Conservation (phyloP, 495 filamentous ascomycete genomes). For the Parachaetomium inaequale region DNA sequence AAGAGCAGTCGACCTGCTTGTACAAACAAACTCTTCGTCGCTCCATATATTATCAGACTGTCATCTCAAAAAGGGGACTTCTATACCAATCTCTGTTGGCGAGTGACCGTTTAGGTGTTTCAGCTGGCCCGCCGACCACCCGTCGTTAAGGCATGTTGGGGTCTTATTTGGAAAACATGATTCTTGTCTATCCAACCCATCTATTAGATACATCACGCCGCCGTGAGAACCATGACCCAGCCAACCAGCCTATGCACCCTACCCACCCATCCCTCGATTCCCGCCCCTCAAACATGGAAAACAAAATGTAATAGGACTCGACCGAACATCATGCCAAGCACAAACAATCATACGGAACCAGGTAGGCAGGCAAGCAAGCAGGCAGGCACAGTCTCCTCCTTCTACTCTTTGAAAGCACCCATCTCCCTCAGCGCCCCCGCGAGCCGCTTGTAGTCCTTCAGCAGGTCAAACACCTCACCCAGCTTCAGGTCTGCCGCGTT, state of each 20-base stretch:
- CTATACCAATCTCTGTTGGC: too few relatives aligned
- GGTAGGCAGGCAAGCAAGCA: too few relatives aligned
- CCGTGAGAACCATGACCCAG: neutral
- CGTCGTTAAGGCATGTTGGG: too few relatives aligned
- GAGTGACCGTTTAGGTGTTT: too few relatives aligned
- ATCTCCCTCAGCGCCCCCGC: constrained; percentile 62
- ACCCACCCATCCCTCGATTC: neutral
- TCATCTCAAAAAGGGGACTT: too few relatives aligned
- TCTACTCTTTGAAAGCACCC: constrained; percentile 51
- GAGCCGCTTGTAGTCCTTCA: constrained; percentile 84
- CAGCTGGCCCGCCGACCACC: too few relatives aligned
- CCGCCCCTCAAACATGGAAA: neutral
- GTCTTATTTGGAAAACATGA: neutral
- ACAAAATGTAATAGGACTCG: neutral
- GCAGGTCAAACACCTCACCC: constrained; percentile 73
- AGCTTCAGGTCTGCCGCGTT: constrained; percentile 74
- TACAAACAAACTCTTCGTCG: too few relatives aligned
- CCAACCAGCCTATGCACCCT: neutral
- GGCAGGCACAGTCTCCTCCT: neutral
- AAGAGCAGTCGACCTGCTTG: too few relatives aligned
- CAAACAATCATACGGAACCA: neutral
- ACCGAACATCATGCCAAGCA: neutral
- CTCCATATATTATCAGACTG: too few relatives aligned
- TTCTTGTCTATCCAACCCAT: constrained; percentile 10
- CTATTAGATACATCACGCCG: neutral